Evolutionary conservation across 2,329 filamentous ascomycete genomes (phyloP).

Genomic region (Trichophyton verrucosum): DNA sequence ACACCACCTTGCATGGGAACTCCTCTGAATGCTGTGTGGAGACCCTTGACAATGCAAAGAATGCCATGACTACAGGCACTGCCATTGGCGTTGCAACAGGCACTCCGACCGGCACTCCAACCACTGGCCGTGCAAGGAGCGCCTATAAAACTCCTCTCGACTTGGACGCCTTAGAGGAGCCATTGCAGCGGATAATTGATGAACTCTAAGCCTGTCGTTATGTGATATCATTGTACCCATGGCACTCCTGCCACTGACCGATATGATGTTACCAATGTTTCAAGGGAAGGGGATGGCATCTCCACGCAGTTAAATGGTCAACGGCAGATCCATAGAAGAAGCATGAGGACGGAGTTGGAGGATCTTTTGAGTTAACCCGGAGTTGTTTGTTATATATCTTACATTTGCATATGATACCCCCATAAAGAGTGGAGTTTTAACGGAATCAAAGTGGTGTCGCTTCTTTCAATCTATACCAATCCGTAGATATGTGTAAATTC

Average conservation of each 20-base stretch:
- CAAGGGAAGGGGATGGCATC: neutral
- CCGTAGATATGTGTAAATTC: neutral
- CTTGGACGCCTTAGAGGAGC: neutral
- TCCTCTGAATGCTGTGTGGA: neutral
- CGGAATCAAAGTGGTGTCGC: neutral
- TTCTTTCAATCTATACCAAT: neutral
- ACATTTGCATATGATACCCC: constrained; percentile 9
- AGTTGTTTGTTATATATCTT: neutral
- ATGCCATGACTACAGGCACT: neutral
- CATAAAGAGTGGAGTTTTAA: neutral
- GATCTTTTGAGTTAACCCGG: neutral
- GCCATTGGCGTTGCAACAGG: neutral
- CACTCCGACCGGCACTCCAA: too few species aligned
- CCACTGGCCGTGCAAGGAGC: neutral
- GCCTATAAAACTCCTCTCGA: neutral
- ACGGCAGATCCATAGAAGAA: neutral
- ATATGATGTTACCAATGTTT: too few species aligned
- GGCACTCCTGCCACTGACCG: too few species aligned
- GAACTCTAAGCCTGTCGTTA: constrained; percentile 5
- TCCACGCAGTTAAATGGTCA: neutral
- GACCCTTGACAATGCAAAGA: neutral
- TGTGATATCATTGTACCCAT: neutral
- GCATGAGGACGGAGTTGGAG: neutral
- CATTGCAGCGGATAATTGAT: constrained; percentile 8
- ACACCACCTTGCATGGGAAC: neutral